Evolutionary conservation across 2,329 filamentous ascomycete genomes (phyloP).

Genomic region (Sporothrix luriei): DNA sequence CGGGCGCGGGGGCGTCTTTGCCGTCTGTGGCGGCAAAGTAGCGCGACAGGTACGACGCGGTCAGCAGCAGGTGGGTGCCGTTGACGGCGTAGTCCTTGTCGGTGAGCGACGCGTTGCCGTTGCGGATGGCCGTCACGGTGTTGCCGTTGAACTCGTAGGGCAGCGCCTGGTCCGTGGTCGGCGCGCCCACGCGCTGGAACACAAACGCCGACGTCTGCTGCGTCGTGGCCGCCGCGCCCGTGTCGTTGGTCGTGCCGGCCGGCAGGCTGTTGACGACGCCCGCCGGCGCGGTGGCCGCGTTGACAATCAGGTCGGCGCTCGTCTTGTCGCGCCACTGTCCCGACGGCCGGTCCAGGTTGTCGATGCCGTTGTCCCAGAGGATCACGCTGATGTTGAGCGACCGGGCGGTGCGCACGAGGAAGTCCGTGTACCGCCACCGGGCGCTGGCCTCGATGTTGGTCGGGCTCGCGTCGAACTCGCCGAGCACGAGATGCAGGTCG

Average conservation of each 20-base stretch:
- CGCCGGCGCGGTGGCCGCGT: constrained; percentile 43
- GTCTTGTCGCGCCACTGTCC: constrained; percentile 55
- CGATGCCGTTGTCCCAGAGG: constrained; percentile 63
- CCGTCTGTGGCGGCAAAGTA: constrained; percentile 49
- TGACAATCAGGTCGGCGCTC: constrained; percentile 51
- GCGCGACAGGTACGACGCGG: constrained; percentile 53
- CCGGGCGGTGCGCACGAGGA: constrained; percentile 52
- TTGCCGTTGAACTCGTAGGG: constrained; percentile 60
- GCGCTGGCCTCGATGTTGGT: constrained; percentile 57
- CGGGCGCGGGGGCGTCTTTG: constrained; percentile 47
- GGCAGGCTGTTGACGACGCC: constrained; percentile 53
- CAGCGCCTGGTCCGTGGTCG: constrained; percentile 48
- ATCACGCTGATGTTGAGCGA: constrained; percentile 55
- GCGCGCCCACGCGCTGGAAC: constrained; percentile 54
- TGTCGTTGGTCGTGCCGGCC: constrained; percentile 54
- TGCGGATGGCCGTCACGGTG: constrained; percentile 48
- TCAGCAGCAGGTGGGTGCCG: constrained; percentile 51
- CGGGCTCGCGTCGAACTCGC: constrained; percentile 59
- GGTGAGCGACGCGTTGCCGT: background rate
- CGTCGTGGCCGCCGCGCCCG: constrained; percentile 46
- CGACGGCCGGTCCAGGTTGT: constrained; percentile 56
- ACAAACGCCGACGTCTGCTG: constrained; percentile 58
- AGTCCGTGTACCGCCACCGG: constrained; percentile 61
- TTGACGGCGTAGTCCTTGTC: constrained; percentile 52
- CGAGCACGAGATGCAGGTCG: constrained; percentile 57